These are phyloP conservation scores for Lolium multiflorum DNA, from an alignment of 176 grass and related monocot species.

Conservation along the genomic window DNA sequence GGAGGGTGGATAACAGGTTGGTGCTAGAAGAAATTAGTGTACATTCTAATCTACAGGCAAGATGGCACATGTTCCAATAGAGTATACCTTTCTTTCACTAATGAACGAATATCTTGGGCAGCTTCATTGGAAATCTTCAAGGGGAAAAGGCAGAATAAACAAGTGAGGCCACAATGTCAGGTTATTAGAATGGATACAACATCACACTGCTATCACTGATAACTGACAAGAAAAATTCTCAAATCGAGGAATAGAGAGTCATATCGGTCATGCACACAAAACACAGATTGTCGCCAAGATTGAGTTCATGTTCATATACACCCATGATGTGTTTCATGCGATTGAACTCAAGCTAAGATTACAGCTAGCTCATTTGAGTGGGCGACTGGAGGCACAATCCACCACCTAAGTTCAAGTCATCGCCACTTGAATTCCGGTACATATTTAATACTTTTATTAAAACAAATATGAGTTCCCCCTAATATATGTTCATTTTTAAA, in stretches of 20 bases:
- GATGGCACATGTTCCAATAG: constrained; percentile 4
- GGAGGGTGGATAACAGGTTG: no score
- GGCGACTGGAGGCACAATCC: constrained; percentile 6
- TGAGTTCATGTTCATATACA: constrained; percentile 19
- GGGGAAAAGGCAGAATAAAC: constrained; percentile 36
- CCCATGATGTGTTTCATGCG: constrained; percentile 11
- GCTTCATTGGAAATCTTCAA: constrained; percentile 86
- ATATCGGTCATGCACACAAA: constrained; percentile 23
- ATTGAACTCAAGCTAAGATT: neutral
- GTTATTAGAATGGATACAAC: constrained; percentile 21
- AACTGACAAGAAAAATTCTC: constrained; percentile 18
- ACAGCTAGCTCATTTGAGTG: neutral
- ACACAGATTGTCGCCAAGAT: constrained; percentile 22
- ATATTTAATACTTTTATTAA: neutral
- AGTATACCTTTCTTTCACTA: constrained; percentile 86
- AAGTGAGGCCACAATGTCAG: constrained; percentile 34
- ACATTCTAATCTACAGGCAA: no score
- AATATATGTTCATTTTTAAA: neutral
- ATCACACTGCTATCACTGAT: constrained; percentile 18
- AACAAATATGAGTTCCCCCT: neutral
- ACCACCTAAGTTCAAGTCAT: neutral
- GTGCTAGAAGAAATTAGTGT: no score
- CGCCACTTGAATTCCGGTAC: neutral
- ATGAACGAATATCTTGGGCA: constrained; percentile 77
- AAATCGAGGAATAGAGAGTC: constrained; percentile 2